Evolutionary conservation across 164 flowering plant genomes (phyloP).

Genomic region (Echeveria elegans): DNA sequence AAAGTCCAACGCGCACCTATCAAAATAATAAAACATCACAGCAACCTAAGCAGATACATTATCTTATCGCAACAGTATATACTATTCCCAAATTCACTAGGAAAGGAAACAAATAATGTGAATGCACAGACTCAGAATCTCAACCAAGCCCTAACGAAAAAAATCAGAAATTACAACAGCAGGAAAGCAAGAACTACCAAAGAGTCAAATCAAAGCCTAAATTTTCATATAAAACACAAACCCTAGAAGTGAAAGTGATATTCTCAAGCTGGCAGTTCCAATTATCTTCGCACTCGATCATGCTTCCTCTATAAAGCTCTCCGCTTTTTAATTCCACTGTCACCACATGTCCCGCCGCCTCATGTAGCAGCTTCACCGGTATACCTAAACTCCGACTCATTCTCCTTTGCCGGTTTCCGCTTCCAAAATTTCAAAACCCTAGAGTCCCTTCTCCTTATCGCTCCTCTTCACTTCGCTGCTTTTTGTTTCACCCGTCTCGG

Average conservation of each 20-base stretch:
- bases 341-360: slow-evolving; percentile 30
- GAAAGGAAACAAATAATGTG: no score
- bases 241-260: slow-evolving; percentile 90
- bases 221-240: slow-evolving; percentile 10
- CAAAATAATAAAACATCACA: no score
- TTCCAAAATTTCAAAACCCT: neutral
- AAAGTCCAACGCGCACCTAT: no score
- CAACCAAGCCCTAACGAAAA: no score
- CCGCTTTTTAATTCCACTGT: slow-evolving; percentile 68
- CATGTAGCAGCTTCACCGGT: slow-evolving; percentile 9
- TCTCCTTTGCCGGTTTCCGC: neutral
- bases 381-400: slow-evolving; percentile 8
- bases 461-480: neutral
- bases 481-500: no score
- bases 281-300: slow-evolving; percentile 84
- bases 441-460: neutral
- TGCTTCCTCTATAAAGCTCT: slow-evolving; percentile 60
- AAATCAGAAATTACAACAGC: no score
- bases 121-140: no score
- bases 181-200: neutral
- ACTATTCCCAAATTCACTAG: no score
- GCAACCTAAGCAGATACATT: no score
- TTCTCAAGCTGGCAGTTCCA: slow-evolving; percentile 96
- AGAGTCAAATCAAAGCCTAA: neutral
- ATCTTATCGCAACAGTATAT: no score